These are phyloP conservation scores for Rhodomyrtus psidioides DNA, from an alignment of 441 rosid genomes.

Conservation along the genomic window DNA sequence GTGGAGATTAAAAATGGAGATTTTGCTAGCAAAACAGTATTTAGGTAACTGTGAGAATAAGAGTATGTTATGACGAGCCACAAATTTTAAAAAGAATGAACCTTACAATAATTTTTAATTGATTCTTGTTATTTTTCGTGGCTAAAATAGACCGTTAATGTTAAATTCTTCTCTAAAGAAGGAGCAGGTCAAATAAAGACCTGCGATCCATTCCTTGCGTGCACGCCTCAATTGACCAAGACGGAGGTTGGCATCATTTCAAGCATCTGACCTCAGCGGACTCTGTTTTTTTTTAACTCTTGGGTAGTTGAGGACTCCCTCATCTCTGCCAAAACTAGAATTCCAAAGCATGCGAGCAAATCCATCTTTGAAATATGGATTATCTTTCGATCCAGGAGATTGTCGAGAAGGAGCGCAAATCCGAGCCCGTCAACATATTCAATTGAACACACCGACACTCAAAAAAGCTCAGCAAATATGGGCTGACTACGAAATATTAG, in stretches of 20 bases:
- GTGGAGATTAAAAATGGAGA: not conserved
- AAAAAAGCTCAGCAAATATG: too few relatives aligned
- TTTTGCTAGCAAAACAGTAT: too few relatives aligned
- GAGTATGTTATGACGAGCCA: too few relatives aligned
- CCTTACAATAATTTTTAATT: too few relatives aligned
- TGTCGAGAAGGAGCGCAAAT: too few relatives aligned
- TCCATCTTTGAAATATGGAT: not conserved
- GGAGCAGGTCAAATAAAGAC: not conserved
- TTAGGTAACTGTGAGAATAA: too few relatives aligned
- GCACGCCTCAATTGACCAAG: not conserved
- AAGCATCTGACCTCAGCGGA: not conserved
- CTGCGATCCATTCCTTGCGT: not conserved
- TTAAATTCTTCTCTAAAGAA: not conserved
- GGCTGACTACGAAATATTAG: too few relatives aligned
- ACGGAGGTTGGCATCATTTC: not conserved
- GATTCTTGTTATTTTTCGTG: too few relatives aligned
- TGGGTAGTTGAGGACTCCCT: not conserved
- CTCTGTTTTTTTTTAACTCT: not conserved
- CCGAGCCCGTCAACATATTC: too few relatives aligned
- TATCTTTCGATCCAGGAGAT: too few relatives aligned
- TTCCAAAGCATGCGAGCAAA: not conserved
- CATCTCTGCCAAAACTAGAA: too few relatives aligned
- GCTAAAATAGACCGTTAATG: not conserved
- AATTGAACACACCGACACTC: too few relatives aligned
- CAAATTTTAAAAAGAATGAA: rapidly evolving